Conservation (phyloP, 495 filamentous ascomycete genomes). For the Filosporella fistucella region DNA sequence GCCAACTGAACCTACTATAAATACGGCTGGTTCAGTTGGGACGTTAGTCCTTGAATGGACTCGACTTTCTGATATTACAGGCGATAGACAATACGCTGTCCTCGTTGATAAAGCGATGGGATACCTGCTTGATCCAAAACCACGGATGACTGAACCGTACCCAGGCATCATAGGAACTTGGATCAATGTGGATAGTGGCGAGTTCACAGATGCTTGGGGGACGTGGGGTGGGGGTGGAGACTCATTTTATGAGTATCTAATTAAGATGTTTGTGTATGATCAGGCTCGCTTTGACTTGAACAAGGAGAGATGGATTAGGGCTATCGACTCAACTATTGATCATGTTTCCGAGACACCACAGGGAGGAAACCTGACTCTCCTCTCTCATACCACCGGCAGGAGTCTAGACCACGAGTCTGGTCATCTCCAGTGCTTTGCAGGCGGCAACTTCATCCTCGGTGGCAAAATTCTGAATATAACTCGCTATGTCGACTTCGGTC, state of each 20-base stretch:
- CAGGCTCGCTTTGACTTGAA: constrained; percentile 22
- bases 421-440: constrained; percentile 22
- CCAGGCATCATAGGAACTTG: constrained; percentile 3
- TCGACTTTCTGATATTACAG: constrained; percentile 68
- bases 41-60: constrained; percentile 80
- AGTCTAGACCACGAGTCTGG: not conserved
- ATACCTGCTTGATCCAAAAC: constrained; percentile 63
- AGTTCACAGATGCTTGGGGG: not conserved
- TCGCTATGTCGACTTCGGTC: constrained; percentile 26
- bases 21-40: constrained; percentile 30
- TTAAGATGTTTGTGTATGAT: constrained; percentile 31
- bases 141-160: constrained; percentile 34
- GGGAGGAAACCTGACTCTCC: constrained; percentile 8
- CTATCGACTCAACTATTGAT: constrained; percentile 29
- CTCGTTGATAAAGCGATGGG: constrained; percentile 62
- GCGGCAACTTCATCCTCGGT: constrained; percentile 32
- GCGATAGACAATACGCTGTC: constrained; percentile 55
- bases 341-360: constrained; percentile 25
- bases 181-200: not conserved
- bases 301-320: constrained; percentile 32
- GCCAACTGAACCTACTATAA: not conserved
- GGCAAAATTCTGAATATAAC: constrained; percentile 24
- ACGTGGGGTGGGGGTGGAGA: not conserved
- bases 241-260: constrained; percentile 30
- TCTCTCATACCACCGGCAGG: not conserved